Percentiles rank a stretch among this genome's conserved stretches.
Conservation (phyloP, 2,329 filamentous ascomycete species). For the Alternaria gaisen region DNA sequence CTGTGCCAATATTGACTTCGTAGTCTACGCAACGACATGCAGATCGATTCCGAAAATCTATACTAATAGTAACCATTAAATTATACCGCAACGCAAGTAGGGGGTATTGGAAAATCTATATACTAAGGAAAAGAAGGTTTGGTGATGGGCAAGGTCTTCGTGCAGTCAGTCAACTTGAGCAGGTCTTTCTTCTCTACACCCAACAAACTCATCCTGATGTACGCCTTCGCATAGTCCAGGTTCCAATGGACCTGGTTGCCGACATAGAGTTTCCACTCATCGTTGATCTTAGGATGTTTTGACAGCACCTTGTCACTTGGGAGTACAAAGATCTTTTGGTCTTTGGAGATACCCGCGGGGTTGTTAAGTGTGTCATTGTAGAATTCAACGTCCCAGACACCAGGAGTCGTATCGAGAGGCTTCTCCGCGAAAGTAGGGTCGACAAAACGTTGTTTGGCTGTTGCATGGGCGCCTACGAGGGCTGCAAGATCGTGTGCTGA, state of each 20-base stretch:
- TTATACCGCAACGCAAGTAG: not conserved
- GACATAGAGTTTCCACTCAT: slow-evolving; percentile 38
- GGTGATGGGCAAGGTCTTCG: slow-evolving; percentile 39
- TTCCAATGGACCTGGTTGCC: slow-evolving; percentile 43
- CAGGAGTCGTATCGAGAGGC: slow-evolving; percentile 60
- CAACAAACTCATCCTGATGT: slow-evolving; percentile 41
- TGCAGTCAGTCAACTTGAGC: slow-evolving; percentile 37
- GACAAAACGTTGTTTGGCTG: slow-evolving; percentile 59
- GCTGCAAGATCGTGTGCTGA: slow-evolving; percentile 61
- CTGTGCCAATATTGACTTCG: not conserved
- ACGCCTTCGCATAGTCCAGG: slow-evolving; percentile 44
- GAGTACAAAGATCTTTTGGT: slow-evolving; percentile 40
- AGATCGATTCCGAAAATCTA: not conserved
- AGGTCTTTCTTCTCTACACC: slow-evolving; percentile 37
- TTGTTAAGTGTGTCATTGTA: slow-evolving; percentile 54
- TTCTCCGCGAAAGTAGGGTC: slow-evolving; percentile 49
- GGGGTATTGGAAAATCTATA: not conserved
- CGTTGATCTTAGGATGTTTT: slow-evolving; percentile 38
- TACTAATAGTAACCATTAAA: not conserved
- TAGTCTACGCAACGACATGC: not conserved
- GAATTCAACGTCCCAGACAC: slow-evolving; percentile 61
- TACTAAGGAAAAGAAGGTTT: slow-evolving; percentile 17
- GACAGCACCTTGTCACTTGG: slow-evolving; percentile 39
- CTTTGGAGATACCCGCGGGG: slow-evolving; percentile 22
- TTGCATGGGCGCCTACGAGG: slow-evolving; percentile 64